These are phyloP conservation scores for Suillus weaverae DNA, from an alignment of 768 basidiomycete species.

Conservation along the genomic window DNA sequence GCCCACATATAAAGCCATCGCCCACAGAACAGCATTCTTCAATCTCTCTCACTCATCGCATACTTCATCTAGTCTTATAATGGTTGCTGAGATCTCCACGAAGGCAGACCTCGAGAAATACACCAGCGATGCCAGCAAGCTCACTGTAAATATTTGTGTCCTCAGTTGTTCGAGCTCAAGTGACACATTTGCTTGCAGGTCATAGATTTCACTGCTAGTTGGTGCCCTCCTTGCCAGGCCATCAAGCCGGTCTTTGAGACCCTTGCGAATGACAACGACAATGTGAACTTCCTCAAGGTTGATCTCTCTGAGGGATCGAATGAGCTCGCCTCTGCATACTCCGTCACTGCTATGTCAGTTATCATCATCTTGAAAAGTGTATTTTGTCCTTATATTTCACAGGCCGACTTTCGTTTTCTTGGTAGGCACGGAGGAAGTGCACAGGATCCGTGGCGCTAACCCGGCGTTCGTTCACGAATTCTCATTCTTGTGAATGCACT, in stretches of 20 bases:
- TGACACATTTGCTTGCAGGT: not conserved
- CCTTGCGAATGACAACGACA: conserved; percentile 63
- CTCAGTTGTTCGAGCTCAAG: not conserved
- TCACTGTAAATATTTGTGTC: not conserved
- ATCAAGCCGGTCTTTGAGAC: conserved; percentile 78
- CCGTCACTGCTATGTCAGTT: conserved; percentile 71
- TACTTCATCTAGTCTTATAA: not conserved
- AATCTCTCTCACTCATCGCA: not conserved
- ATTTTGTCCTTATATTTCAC: not conserved
- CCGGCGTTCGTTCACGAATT: conserved; percentile 45
- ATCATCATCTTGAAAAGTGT: not conserved
- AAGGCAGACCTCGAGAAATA: not conserved
- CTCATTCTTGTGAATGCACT: conserved; percentile 6
- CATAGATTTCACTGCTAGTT: conserved; percentile 1
- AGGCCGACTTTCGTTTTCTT: conserved; percentile 88
- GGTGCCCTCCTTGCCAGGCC: conserved; percentile 85
- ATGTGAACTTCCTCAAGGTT: conserved; percentile 82
- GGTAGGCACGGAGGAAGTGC: conserved; percentile 64
- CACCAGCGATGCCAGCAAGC: not conserved
- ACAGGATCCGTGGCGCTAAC: conserved; percentile 73
- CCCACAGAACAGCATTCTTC: not conserved
- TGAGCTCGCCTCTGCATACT: conserved; percentile 66
- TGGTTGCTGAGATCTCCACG: not conserved
- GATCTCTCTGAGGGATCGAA: conserved; percentile 65
- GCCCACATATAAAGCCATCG: not conserved